Evolutionary conservation across 169 alveolate genomes (phyloP), one percentile per base, ranked within the genome.

Genomic region (Babesia gibsoni): DNA sequence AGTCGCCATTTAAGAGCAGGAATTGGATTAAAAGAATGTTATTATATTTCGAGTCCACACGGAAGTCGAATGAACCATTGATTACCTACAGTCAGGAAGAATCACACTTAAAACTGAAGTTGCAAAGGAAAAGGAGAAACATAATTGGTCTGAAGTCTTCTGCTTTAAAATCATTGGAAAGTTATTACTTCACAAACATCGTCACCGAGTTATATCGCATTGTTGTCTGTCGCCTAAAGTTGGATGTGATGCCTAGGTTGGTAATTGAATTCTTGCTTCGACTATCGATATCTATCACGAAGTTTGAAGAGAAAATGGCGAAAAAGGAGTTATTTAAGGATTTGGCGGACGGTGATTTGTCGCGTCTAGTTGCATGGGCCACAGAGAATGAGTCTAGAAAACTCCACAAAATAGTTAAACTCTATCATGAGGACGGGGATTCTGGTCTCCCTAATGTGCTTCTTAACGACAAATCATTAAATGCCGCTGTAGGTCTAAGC

Each of bases 241-340:
- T 89, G 25, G 90, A 87, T 35, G 89, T 84, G 20, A 84, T 90
- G 39, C 93, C 92, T 33, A 84, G 86, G 27, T 49, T 58, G 73
- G 52, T 83, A 33, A 73, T 84, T 64, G 91, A 84, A 46, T 84
- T 84, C 46, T 41, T 84, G 52, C 42, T 84, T 43, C 58, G 91
- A 18, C 43, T 75, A 42, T 84, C 89, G 30, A 45, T 78, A 22
- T 77, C 84, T 41, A 56, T 77, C 37, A 65, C 70, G 37, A 73
- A 42, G 41, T 33, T 75, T 33, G 84, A 77, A 59, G 77, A 68
- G 18, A 83, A 77, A 70, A 77, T 57, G 61, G 61, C 59, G 20
- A 70, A 77, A 65, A 77, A 52, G 68, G 82, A 77, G 46, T 39
- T 83, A 33, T 83, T 77, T 43, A 69, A 75, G 67, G 68, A 73